A percentile compares a stretch with the other conserved stretches of the same genome.
These are phyloP conservation scores for Trebouxia sp. DNA, from an alignment of 139 green algal genomes.

Conservation along the genomic window DNA sequence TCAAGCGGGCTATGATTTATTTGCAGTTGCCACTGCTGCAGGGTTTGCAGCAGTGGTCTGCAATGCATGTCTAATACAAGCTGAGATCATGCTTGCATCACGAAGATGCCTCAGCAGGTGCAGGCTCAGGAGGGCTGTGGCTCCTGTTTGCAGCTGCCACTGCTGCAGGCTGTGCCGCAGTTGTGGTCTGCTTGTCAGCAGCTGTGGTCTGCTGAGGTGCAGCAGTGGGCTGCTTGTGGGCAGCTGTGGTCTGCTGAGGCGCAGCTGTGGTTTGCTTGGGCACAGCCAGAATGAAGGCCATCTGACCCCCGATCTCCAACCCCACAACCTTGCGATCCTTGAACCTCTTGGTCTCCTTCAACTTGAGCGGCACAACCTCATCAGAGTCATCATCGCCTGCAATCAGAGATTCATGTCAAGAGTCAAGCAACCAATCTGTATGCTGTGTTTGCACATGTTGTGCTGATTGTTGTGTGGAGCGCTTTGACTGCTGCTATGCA, in stretches of 20 bases:
- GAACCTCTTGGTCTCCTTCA: constrained; percentile 64
- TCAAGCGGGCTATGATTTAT: too few species aligned
- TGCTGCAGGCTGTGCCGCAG: not conserved
- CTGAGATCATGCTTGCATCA: too few species aligned
- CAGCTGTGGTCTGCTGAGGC: not conserved
- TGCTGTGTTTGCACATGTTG: too few species aligned
- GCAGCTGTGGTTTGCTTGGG: not conserved
- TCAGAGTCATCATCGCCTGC: constrained; percentile 62
- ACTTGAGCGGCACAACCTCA: constrained; percentile 57
- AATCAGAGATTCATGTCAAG: too few species aligned
- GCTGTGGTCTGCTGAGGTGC: not conserved
- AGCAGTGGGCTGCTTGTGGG: not conserved
- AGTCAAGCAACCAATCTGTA: too few species aligned
- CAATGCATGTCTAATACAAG: too few species aligned
- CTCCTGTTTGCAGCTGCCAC: not conserved
- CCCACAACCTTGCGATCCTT: constrained; percentile 45
- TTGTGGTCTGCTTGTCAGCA: not conserved
- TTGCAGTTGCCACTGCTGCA: too few species aligned
- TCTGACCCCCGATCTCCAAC: constrained; percentile 81
- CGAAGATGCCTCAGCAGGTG: not conserved
- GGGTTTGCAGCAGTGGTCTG: too few species aligned
- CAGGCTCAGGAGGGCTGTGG: not conserved
- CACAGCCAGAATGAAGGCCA: constrained; percentile 62
- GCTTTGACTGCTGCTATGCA: too few species aligned
- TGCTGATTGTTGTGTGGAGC: too few species aligned